phyloP scores from a whole-genome alignment of 2,329 filamentous ascomycete species.

The Diplodia sapinea region DNA sequence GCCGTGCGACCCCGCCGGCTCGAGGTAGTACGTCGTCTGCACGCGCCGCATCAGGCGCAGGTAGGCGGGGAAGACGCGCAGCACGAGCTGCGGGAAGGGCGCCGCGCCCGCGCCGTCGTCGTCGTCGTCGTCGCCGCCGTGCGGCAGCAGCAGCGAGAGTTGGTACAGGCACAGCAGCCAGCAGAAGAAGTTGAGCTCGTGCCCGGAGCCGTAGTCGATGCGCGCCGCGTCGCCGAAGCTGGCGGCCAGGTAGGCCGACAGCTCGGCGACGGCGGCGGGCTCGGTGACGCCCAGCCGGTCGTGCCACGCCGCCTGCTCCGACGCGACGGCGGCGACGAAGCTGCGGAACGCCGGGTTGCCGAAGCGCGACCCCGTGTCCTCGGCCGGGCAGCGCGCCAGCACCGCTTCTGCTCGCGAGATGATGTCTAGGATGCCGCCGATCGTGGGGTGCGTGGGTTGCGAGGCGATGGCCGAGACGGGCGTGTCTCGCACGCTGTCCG shows the following conservation, averaged over 20 bases:
- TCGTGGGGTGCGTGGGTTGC: conserved; percentile 53
- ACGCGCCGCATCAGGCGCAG: conserved; percentile 84
- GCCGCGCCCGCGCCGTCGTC: too few relatives aligned
- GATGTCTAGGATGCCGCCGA: conserved; percentile 70
- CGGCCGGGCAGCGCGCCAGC: conserved; percentile 72
- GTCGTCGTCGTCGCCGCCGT: conserved; percentile 42
- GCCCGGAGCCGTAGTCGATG: conserved; percentile 96
- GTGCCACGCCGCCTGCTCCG: conserved; percentile 66
- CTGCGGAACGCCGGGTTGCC: conserved; percentile 90
- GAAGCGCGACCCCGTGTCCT: conserved; percentile 88
- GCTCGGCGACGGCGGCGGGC: conserved; percentile 67
- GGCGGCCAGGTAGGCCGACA: conserved; percentile 79
- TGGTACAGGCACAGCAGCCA: conserved; percentile 96
- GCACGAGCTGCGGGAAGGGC: conserved; percentile 71
- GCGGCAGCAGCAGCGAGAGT: conserved; percentile 65
- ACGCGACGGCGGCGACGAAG: conserved; percentile 71
- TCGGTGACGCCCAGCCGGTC: conserved; percentile 60
- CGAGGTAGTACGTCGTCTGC: conserved; percentile 93
- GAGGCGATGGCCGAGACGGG: conserved; percentile 65
- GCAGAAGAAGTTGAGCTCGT: conserved; percentile 95
- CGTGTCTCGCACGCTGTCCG: conserved; percentile 77
- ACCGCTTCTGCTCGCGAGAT: conserved; percentile 71
- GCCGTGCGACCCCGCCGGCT: conserved; percentile 67
- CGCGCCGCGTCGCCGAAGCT: conserved; percentile 84
- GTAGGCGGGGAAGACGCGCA: conserved; percentile 82